Evolutionary conservation across 2,329 filamentous ascomycete species (phyloP).

Genomic region (Colletotrichum scovillei): DNA sequence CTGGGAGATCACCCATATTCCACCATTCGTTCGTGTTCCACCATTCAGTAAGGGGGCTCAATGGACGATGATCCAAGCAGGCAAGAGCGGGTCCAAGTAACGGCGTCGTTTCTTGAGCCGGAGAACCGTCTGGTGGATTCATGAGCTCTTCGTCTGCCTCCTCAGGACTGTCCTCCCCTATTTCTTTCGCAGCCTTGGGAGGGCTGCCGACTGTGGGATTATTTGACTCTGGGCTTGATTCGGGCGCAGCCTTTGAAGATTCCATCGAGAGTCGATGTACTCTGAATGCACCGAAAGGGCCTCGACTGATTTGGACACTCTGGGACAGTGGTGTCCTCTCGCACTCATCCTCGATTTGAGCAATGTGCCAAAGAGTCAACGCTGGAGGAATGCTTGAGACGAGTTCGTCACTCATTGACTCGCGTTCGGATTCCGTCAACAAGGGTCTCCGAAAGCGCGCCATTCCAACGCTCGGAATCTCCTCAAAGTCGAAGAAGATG

Average conservation of each 20-base stretch:
- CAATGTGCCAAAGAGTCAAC: conserved; percentile 34
- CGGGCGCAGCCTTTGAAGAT: background rate
- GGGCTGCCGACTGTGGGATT: background rate
- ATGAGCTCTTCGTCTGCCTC: background rate
- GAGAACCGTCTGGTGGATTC: background rate
- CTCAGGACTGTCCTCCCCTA: background rate
- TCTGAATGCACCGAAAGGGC: background rate
- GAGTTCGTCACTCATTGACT: conserved; percentile 48
- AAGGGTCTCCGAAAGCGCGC: conserved; percentile 50
- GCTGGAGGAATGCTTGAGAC: conserved; percentile 42
- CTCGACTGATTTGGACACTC: background rate
- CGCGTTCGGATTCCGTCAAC: conserved; percentile 48
- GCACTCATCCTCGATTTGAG: conserved; percentile 44
- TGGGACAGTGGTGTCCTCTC: background rate
- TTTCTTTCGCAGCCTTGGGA: background rate
- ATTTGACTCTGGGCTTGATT: background rate
- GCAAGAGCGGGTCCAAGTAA: background rate
- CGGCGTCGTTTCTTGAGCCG: background rate
- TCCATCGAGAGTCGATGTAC: background rate
- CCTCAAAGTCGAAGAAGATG: conserved; percentile 45
- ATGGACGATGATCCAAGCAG: background rate
- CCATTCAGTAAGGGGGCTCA: conserved; percentile 4
- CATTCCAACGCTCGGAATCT: conserved; percentile 34
- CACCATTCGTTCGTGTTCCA: conserved; percentile 18
- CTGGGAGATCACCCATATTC: conserved; percentile 12